phyloP scores from a whole-genome alignment of 1,284 basidiomycete species.

The Pseudozyma sp. region DNA sequence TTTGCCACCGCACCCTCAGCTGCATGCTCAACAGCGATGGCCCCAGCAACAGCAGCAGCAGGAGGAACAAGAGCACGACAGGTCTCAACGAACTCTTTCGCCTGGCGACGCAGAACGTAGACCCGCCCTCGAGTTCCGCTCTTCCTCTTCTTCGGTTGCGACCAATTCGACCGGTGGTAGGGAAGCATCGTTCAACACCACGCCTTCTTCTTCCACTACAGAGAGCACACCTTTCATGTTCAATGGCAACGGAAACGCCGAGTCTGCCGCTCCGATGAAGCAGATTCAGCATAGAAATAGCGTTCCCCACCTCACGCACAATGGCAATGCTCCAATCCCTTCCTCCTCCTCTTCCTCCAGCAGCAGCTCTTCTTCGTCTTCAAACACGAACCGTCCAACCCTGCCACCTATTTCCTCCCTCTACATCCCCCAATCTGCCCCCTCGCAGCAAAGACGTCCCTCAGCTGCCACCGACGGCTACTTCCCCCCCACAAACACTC shows the following conservation, averaged over 20 bases:
- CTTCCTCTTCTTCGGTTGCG: slow-evolving; percentile 30
- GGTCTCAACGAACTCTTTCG: slow-evolving; percentile 6
- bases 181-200: slow-evolving; percentile 13
- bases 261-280: neutral
- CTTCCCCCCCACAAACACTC: neutral
- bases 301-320: neutral
- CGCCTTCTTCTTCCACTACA: slow-evolving; percentile 20
- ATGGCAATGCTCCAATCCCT: neutral
- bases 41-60: neutral
- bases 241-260: slow-evolving; percentile 2
- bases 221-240: slow-evolving; percentile 9
- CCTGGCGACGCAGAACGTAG: slow-evolving; percentile 8
- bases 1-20: neutral
- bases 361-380: neutral
- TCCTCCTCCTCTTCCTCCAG: slow-evolving; percentile 6
- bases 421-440: neutral
- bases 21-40: neutral
- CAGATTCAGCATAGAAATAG: neutral
- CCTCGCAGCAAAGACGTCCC: neutral
- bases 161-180: slow-evolving; percentile 16
- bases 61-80: slow-evolving; percentile 4
- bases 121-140: slow-evolving; percentile 28
- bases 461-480: neutral
- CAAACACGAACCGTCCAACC: neutral
- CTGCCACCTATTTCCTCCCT: slow-evolving; percentile 11